Base-by-base conservation (phyloP, 768 basidiomycete genomes). In the Tylopilus balloui region DNA sequence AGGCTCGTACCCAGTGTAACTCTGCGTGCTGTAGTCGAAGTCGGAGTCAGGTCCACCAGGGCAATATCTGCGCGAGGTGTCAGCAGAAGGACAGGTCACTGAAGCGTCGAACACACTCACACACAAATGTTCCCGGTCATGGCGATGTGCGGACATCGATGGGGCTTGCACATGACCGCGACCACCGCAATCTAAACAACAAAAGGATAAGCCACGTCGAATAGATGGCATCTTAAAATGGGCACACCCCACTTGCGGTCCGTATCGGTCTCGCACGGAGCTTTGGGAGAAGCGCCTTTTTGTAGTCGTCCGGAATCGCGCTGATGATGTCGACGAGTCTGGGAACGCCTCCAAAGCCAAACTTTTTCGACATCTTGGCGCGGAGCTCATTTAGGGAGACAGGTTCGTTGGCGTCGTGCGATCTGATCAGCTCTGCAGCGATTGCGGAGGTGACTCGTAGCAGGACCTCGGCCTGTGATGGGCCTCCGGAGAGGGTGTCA, bases 91-190 rank as follows among this genome's bases (percentile, higher is more conserved):
- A 40, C 1, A 43, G 1, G 44, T 29, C 36, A 41, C 4, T 12
- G 1, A 28, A 13, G 15, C 34, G 35, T 20, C 32, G 1, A 34
- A 8, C 23, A 29, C 21, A 72, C 87, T 55, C 69, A 95, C 86
- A 99, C 96, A 71, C 96, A 99, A 48, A 99, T 98, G 61, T 99
- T 99, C 24, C 96, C 96, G 0, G 96, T 99, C 92, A 99, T 96
- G 8, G 96, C 96, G 48, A 99, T 98, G 71, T 99, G 96, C 4
- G 96, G 96, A 75, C 96, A 99, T 46, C 96, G 81, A 75, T 99
- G 96, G 2, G 96, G 96, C 64, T 98, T 99, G 74, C 93, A 95
- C 96, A 99, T 99, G n/a, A 99, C 95, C 9, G 96, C 96, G 13
- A 99, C 96, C 20, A 98, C 95, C 14, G 95, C 96, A 50, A 98